Conservation (phyloP, 2,329 filamentous ascomycete genomes). For the Emmonsia crescens region DNA sequence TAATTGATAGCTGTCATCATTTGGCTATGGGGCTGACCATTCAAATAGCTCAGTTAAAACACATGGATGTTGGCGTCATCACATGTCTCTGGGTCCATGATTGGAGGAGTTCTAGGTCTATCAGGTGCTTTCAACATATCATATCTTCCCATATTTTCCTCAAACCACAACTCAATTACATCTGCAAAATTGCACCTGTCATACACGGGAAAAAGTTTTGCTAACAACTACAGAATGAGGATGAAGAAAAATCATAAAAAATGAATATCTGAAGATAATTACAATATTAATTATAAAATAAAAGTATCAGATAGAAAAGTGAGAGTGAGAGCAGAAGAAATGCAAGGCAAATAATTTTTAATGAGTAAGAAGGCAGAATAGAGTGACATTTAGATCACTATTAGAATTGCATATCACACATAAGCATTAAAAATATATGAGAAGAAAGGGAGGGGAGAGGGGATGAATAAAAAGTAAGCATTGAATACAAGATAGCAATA, state of each 20-base stretch:
- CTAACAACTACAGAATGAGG: no score
- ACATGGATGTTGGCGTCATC: neutral
- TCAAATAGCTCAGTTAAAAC: neutral
- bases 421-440: neutral
- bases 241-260: neutral
- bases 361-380: no score
- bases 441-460: neutral
- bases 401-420: neutral
- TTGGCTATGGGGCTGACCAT: neutral
- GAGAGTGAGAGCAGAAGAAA: no score
- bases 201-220: no score
- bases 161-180: neutral
- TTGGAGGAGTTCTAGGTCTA: neutral
- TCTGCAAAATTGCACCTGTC: no score
- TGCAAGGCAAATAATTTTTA: no score
- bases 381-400: neutral
- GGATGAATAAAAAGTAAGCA: neutral
- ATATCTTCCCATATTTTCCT: neutral
- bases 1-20: neutral
- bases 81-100: neutral
- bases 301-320: no score
- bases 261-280: no score
- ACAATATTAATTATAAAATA: no score
- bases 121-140: neutral
- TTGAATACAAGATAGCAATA: neutral